Conservation (phyloP, 768 basidiomycete genomes). For the Daedaleopsis nitida region DNA sequence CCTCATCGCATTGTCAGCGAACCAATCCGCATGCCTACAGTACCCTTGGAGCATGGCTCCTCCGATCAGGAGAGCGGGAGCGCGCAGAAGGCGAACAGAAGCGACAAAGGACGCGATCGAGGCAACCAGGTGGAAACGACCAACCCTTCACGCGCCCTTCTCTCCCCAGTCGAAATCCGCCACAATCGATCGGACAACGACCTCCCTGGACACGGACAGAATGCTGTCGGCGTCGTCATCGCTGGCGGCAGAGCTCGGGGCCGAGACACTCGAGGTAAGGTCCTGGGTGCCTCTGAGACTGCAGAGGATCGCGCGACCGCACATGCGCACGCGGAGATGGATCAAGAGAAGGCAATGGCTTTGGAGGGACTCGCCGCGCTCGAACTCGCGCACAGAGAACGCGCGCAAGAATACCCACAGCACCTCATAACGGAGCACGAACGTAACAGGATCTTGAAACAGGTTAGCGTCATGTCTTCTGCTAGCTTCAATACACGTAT, state of each 20-base stretch:
- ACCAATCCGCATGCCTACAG: slow-evolving; percentile 6
- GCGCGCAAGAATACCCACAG: slow-evolving; percentile 23
- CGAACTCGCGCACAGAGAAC: slow-evolving; percentile 25
- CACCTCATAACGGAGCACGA: slow-evolving; percentile 18
- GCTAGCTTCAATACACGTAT: no score
- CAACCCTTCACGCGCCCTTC: not conserved
- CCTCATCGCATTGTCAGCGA: slow-evolving; percentile 12
- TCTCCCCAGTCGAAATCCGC: not conserved
- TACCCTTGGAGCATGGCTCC: not conserved
- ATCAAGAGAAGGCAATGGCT: slow-evolving; percentile 7
- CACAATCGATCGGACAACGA: not conserved
- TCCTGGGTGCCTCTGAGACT: slow-evolving; percentile 12
- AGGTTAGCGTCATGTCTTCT: slow-evolving; percentile 4
- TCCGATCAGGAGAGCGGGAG: slow-evolving; percentile 8
- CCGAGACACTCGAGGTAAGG: slow-evolving; percentile 13
- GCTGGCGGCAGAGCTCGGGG: slow-evolving; percentile 4
- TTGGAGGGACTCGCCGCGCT: slow-evolving; percentile 18
- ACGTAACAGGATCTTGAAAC: slow-evolving; percentile 13
- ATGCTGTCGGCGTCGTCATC: not conserved
- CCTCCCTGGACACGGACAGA: not conserved
- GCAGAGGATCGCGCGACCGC: slow-evolving; percentile 5
- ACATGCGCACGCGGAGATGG: slow-evolving; percentile 2
- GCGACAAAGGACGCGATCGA: not conserved
- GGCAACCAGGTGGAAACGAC: not conserved
- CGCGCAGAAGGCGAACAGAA: not conserved